Percentiles rank a stretch among this genome's conserved stretches.
Evolutionary conservation across 1,139 yeast species (phyloP).

Genomic region (Yamadazyma songkhlaensis): DNA sequence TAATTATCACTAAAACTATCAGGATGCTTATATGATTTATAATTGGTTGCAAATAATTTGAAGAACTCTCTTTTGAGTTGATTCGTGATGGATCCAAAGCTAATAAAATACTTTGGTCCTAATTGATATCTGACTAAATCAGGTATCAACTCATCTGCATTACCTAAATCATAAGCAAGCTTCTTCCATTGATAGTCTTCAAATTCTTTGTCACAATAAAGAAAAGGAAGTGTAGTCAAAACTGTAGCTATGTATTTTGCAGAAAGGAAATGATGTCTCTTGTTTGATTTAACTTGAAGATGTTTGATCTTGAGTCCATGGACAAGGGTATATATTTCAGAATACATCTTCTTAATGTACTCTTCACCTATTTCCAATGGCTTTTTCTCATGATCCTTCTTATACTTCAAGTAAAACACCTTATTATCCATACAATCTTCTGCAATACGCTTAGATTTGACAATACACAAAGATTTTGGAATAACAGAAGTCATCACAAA

Average conservation of each 20-base stretch:
- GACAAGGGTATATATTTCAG: slow-evolving; percentile 1
- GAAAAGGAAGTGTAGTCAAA: slow-evolving; percentile 14
- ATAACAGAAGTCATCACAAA: background rate
- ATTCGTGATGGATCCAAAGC: slow-evolving; percentile 16
- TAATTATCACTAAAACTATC: background rate
- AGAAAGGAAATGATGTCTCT: slow-evolving; percentile 3
- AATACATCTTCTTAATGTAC: background rate
- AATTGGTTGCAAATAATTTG: slow-evolving; percentile 6
- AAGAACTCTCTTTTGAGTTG: slow-evolving; percentile 16
- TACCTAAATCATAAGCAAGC: slow-evolving; percentile 15
- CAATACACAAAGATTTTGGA: background rate
- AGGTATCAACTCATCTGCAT: slow-evolving; percentile 15
- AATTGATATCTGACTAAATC: slow-evolving; percentile 15
- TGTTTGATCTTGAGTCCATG: slow-evolving; percentile 3
- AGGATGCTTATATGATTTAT: background rate
- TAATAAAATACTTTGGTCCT: slow-evolving; percentile 13
- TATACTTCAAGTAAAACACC: background rate
- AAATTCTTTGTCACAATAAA: slow-evolving; percentile 11
- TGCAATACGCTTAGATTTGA: background rate
- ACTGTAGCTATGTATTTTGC: slow-evolving; percentile 9
- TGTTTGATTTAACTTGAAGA: background rate
- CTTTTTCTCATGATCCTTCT: background rate
- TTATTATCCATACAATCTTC: background rate
- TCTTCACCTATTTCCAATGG: background rate
- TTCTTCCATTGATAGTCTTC: slow-evolving; percentile 16